phyloP scores from a whole-genome alignment of 768 basidiomycete species.

The Polyporus arcularius region DNA sequence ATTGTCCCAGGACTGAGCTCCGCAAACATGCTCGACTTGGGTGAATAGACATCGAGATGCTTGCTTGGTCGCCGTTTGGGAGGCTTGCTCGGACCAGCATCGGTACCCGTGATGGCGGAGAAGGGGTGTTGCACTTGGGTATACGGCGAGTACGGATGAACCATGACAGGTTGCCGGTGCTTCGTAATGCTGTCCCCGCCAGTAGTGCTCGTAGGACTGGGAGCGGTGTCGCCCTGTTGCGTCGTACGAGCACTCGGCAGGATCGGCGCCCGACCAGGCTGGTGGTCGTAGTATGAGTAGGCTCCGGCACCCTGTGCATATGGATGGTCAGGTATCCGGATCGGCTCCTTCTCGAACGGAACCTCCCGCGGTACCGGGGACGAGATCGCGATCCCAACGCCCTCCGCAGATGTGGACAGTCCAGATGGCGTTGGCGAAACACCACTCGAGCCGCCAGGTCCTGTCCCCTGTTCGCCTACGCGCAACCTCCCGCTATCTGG shows the following conservation, averaged over 20 bases:
- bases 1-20: slow-evolving; percentile 31
- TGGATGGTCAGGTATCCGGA: slow-evolving; percentile 36
- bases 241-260: neutral
- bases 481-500: neutral
- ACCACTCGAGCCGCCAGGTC: slow-evolving; percentile 15
- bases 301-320: slow-evolving; percentile 32
- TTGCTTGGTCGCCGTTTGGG: neutral
- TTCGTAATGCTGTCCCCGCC: slow-evolving; percentile 14
- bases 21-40: slow-evolving; percentile 26
- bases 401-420: slow-evolving; percentile 25
- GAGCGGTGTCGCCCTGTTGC: neutral
- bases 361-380: slow-evolving; percentile 35
- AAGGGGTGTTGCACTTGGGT: slow-evolving; percentile 25
- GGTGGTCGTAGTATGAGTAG: slow-evolving; percentile 19
- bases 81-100: neutral
- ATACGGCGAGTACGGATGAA: slow-evolving; percentile 29
- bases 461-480: slow-evolving; percentile 1
- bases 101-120: slow-evolving; percentile 12
- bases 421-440: slow-evolving; percentile 35
- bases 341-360: slow-evolving; percentile 14
- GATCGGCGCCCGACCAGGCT: slow-evolving; percentile 4
- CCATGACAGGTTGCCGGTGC: slow-evolving; percentile 27
- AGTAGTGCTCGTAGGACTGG: slow-evolving; percentile 9
- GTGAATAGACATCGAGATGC: slow-evolving; percentile 2
- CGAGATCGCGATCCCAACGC: slow-evolving; percentile 48